A percentile compares a stretch with the other conserved stretches of the same genome.
These are phyloP conservation scores for Salix suchowensis DNA, from an alignment of 345 rosid species.

Conservation along the genomic window DNA sequence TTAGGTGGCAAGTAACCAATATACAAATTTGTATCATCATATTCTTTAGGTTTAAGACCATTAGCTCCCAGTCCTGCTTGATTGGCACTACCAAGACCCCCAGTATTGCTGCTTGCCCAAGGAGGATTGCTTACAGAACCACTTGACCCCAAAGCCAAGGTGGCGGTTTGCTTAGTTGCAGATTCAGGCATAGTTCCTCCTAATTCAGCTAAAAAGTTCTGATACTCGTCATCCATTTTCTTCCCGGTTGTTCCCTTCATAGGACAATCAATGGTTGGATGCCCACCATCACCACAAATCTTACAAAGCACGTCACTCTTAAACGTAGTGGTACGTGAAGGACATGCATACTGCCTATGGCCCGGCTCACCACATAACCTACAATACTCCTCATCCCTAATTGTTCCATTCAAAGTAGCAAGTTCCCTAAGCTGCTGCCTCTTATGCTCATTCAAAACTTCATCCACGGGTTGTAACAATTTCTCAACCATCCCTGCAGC, in stretches of 20 bases:
- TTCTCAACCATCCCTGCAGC: constrained; percentile 98
- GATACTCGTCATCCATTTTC: constrained; percentile 99
- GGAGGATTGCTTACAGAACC: constrained; percentile 79
- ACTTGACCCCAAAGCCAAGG: constrained; percentile 67
- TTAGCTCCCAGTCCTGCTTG: constrained; percentile 86
- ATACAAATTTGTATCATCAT: constrained; percentile 85
- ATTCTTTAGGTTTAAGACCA: constrained; percentile 65
- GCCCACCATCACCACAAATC: constrained; percentile 99
- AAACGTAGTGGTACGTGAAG: constrained; percentile 85
- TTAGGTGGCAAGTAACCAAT: constrained; percentile 89
- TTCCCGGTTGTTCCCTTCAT: constrained; percentile 87
- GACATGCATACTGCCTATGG: constrained; percentile 84
- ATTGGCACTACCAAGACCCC: constrained; percentile 47
- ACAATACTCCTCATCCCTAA: constrained; percentile 95
- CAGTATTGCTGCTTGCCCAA: constrained; percentile 66
- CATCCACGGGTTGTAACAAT: constrained; percentile 94
- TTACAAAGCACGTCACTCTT: constrained; percentile 96
- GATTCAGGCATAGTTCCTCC: constrained; percentile 92
- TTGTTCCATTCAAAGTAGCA: constrained; percentile 94
- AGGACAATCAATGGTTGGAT: constrained; percentile 97
- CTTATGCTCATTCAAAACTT: constrained; percentile 93
- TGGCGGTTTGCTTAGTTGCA: constrained; percentile 55
- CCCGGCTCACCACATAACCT: constrained; percentile 94
- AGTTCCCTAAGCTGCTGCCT: constrained; percentile 97
- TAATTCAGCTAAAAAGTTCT: constrained; percentile 87